Evolutionary conservation across 257 asterid genomes (phyloP), one percentile per base, ranked within the genome.

Genomic region (Prunella vulgaris): DNA sequence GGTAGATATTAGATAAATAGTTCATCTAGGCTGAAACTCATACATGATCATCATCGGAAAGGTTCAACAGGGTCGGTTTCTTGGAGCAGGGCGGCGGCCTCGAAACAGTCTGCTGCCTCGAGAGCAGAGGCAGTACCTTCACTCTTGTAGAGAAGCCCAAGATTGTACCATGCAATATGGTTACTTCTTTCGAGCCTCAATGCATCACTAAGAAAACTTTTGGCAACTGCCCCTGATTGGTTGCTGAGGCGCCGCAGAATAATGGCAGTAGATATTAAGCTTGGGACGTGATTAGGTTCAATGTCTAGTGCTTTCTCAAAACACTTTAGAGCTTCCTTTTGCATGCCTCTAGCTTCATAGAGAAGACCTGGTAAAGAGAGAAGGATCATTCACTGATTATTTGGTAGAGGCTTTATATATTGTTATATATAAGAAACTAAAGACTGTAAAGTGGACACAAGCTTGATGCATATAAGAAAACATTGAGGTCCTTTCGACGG

Each of bases 51-150:
- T 78, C 79, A 82, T 77, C 96, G 85, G 75, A 88, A 92, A 25
- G 96, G 96, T 53, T 92, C 93, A 12, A 90, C 84, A 1, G 97
- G 98, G 60, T 87, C 91, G 28, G 96, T 74, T 77, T 92, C 98
- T 74, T 87, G 89, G 62, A 92, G 89, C 72, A 84, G 53, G 15
- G 89, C 84, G 18, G 98, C 98, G 75, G 98, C 98, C 81, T 88
- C 93, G n/a, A 92, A 92, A 73, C 98, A 92, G 74, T 89, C 94
- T 0, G 83, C 96, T 5, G 96, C 98, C 64, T 88, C 90, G 13
- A 75, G 25, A 10, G n/a, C n/a, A 15, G 82, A 82, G 20, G 76
- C 66, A 5, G 79, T 72, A 21, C 30, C 67, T 57, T 81, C 90
- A 13, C 63, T 71, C 84, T 84, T 90, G 81, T 84, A 84, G 27